Conservation (phyloP, 169 alveolate species). For the Pseudocohnilembus persalinus region DNA sequence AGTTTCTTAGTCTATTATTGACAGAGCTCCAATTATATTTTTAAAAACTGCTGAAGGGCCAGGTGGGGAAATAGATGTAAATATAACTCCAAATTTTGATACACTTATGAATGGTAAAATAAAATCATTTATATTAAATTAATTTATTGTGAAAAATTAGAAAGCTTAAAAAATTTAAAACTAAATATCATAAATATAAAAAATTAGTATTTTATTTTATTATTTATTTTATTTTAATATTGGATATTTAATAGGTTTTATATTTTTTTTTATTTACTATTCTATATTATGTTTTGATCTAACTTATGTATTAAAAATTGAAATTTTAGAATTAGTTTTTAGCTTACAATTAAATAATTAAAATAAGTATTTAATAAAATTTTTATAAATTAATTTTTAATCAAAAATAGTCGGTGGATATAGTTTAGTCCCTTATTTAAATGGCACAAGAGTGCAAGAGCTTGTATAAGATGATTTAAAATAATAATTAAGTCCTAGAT, state of each 20-base stretch:
- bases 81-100: conserved; percentile 12
- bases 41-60: conserved; percentile 81
- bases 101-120: conserved; percentile 45
- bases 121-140: conserved; percentile 44
- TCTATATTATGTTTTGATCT: too few relatives aligned
- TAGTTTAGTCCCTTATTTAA: conserved; percentile 1
- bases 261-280: too few relatives aligned
- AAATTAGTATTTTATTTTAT: background rate
- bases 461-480: conserved; percentile 2
- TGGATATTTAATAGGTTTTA: too few relatives aligned
- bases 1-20: conserved; percentile 72
- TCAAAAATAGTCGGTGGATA: too few relatives aligned
- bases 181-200: background rate
- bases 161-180: background rate
- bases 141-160: conserved; percentile 20
- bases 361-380: too few relatives aligned
- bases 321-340: too few relatives aligned
- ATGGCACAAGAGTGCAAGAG: background rate
- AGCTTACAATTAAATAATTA: too few relatives aligned
- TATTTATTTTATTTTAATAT: conserved; percentile 22
- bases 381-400: too few relatives aligned
- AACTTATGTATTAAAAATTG: too few relatives aligned
- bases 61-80: conserved; percentile 78
- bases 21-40: conserved; percentile 82
- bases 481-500: conserved; percentile 13